phyloP scores from a whole-genome alignment of 2,329 filamentous ascomycete genomes.

The Colletotrichum eremochloae region DNA sequence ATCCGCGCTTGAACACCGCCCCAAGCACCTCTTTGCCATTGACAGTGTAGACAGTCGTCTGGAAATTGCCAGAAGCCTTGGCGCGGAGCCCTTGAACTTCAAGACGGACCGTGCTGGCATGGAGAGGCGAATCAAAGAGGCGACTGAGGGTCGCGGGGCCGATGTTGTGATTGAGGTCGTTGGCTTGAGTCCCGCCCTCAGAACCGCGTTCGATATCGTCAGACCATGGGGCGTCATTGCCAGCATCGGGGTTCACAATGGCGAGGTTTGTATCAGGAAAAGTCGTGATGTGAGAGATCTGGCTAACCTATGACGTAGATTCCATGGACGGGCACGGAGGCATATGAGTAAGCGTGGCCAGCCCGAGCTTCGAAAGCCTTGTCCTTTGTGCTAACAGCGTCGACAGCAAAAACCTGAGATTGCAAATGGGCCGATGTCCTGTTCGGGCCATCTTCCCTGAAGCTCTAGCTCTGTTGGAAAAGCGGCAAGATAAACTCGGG shows the following conservation, averaged over 20 bases:
- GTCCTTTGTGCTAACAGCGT: constrained; percentile 6
- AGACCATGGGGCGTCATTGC: constrained; percentile 80
- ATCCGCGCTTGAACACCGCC: constrained; percentile 80
- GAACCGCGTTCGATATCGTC: constrained; percentile 78
- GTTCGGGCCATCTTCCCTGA: constrained; percentile 78
- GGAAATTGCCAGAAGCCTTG: constrained; percentile 78
- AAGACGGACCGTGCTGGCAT: constrained; percentile 74
- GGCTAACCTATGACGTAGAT: constrained; percentile 59
- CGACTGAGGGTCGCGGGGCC: constrained; percentile 84
- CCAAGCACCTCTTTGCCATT: constrained; percentile 82
- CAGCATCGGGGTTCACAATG: constrained; percentile 83
- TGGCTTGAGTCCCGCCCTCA: constrained; percentile 76
- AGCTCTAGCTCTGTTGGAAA: constrained; percentile 73
- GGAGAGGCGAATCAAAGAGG: constrained; percentile 76
- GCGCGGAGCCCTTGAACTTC: constrained; percentile 89
- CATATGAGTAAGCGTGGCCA: constrained; percentile 61
- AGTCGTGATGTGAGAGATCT: neutral
- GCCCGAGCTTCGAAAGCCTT: neutral
- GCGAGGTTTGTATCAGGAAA: constrained; percentile 64
- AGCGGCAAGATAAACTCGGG: constrained; percentile 76
- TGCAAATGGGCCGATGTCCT: constrained; percentile 84
- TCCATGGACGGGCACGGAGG: constrained; percentile 75
- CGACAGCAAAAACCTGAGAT: constrained; percentile 75
- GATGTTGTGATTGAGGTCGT: constrained; percentile 88
- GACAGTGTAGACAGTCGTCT: constrained; percentile 83